Base-by-base conservation (phyloP, 2,329 filamentous ascomycete genomes). In the Colletotrichum sublineola region DNA sequence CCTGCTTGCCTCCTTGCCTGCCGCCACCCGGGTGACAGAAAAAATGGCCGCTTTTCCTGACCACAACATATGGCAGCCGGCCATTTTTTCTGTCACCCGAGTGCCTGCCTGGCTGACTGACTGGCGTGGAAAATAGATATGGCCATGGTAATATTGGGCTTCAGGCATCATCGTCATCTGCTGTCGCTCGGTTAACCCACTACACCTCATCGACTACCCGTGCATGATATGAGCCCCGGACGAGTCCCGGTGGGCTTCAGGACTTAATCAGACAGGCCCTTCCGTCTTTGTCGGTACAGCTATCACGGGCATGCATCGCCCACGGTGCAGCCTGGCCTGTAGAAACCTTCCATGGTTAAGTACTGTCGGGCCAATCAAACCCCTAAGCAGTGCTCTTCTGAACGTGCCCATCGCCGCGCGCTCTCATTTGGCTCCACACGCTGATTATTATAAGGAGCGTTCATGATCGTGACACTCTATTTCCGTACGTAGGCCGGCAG, bases 1-100 rank as follows among this genome's bases (percentile, higher is more conserved):
- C 48, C 67, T 24, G 63, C 57, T 50, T 63, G 68, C 68, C 50
- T 67, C 58, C 52, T 5, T 46, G 42, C 42, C 15, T 46, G 42
- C 44, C n/a, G 42, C 24, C 24, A 24, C 24, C 24, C 24, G 24
- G 24, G 24, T 24, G 24, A 24, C 24, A 24, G 24, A 24, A 24
- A 24, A 24, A 24, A 24, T 24, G 24, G 24, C 24, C 24, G 24
- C 24, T 24, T 24, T 24, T 24, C 24, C 24, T 24, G 24, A 24
- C 24, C 24, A 24, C 24, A 24, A 24, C 24, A 24, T 24, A 24
- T 24, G 24, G 24, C 24, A 24, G 24, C 24, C 24, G 24, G 24
- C 24, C 24, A 24, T 24, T 24, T 24, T 24, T 24, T 24, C 24
- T 24, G 24, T 24, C 24, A 24, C 24, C 24, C 24, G 24, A 24